A percentile compares a stretch with the other conserved stretches of the same genome.
Conservation (phyloP, 495 filamentous ascomycete genomes). For the Elaphomyces granulatus region DNA sequence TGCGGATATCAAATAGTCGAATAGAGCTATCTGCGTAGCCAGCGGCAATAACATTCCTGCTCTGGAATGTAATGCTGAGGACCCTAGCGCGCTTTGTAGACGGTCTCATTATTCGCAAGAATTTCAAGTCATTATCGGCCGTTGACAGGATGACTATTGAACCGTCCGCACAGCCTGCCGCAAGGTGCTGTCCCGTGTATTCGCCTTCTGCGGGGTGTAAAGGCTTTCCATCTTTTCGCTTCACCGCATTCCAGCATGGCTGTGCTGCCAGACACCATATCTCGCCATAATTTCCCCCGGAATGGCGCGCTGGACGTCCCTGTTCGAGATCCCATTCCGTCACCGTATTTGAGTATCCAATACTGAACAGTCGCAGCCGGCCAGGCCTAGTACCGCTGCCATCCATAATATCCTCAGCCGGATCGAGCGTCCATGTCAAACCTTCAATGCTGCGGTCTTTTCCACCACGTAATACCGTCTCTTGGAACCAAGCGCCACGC, state of each 20-base stretch:
- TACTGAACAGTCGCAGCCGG: conserved; percentile 80
- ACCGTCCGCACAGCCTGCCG: conserved; percentile 85
- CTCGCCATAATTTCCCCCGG: conserved; percentile 85
- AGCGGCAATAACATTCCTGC: conserved; percentile 65
- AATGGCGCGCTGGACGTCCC: conserved; percentile 60
- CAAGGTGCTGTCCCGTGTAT: conserved; percentile 52
- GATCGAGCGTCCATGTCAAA: conserved; percentile 82
- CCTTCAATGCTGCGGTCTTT: conserved; percentile 80
- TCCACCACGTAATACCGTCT: conserved; percentile 70
- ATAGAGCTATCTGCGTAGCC: conserved; percentile 90
- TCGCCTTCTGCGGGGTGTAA: conserved; percentile 27
- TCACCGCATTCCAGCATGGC: conserved; percentile 39
- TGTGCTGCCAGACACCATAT: conserved; percentile 95
- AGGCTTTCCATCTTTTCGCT: conserved; percentile 23
- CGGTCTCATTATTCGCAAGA: conserved; percentile 53
- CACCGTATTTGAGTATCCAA: conserved; percentile 80
- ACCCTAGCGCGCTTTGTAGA: conserved; percentile 72
- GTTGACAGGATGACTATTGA: conserved; percentile 76
- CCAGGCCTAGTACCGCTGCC: conserved; percentile 48
- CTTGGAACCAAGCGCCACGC: conserved; percentile 76
- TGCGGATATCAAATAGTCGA: conserved; percentile 75
- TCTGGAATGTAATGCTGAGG: conserved; percentile 79
- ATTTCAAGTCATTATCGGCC: conserved; percentile 60
- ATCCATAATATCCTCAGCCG: conserved; percentile 49
- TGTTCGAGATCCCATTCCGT: conserved; percentile 89